Base-by-base conservation (phyloP, 768 basidiomycete genomes). In the Pleurotus tuoliensis region DNA sequence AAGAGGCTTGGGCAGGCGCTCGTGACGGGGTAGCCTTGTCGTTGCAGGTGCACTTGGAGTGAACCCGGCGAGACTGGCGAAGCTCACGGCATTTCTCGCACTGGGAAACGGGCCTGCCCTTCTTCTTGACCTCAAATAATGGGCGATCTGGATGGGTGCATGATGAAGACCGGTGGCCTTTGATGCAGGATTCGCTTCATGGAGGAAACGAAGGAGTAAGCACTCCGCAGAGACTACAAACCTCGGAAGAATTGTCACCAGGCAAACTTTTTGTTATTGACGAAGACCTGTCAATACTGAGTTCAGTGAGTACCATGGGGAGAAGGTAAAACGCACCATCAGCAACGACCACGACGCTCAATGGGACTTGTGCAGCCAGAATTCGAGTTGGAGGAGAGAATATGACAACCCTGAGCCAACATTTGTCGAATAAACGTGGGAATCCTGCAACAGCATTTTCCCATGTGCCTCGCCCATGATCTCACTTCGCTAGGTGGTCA, bases 91-190 rank as follows among this genome's bases (percentile, higher is more conserved):
- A 96, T 62, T 84, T 85, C 54, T 82, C 79, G 72, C 94, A 97
- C 68, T 96, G 94, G 5, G 94, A 92, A 13, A 93, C 82, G 0
- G 94, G 94, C 5, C 94, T 81, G 2, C 94, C 94, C 68, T 96
- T 94, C 76, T 89, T 91, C 78, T 94, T 92, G 57, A 96, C 86
- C 69, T 95, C 92, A 60, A 91, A 94, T n/a, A 97, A 77, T 3
- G 93, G 92, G 16, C 94, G 79, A 62, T 93, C 90, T 27, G 84
- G 84, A 67, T 97, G 94, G 47, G 82, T 81, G 69, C 94, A 97
- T 12, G 84, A 84, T 2, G 92, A 93, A 11, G 94, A 94, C 53
- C 94, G 86, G 66, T 97, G 94, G 0, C 94, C 94, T 72, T 94
- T 94, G 68, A 95, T 94, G 71, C 94, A 97, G 11, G 92, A 88